Conservation (phyloP, 1,284 basidiomycete species). For the Cutaneotrichosporon arboriforme region DNA sequence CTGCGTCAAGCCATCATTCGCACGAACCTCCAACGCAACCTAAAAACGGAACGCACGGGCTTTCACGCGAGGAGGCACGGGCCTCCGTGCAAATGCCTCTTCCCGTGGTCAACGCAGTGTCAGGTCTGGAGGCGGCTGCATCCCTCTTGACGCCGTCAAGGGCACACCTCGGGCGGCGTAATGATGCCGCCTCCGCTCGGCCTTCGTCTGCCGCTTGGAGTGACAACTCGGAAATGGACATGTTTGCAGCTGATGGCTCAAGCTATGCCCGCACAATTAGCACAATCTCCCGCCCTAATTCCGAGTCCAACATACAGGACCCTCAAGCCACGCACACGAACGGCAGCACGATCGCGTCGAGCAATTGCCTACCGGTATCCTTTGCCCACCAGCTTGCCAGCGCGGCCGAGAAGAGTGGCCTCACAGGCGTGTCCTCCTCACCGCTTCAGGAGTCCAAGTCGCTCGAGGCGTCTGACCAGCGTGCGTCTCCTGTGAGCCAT, state of each 20-base stretch:
- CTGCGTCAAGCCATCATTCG: too few relatives aligned
- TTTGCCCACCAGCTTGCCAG: too few relatives aligned
- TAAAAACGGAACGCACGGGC: background rate
- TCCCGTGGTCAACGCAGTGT: too few relatives aligned
- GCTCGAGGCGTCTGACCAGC: too few relatives aligned
- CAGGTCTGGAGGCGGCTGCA: too few relatives aligned
- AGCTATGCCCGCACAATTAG: conserved; percentile 32
- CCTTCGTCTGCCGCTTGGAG: conserved; percentile 20
- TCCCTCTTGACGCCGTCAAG: background rate
- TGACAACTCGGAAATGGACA: conserved; percentile 35
- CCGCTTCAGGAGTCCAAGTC: too few relatives aligned
- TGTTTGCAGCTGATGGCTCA: conserved; percentile 27
- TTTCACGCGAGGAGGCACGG: conserved; percentile 10
- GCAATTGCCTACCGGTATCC: background rate
- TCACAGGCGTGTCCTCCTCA: too few relatives aligned
- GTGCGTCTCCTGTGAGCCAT: too few relatives aligned
- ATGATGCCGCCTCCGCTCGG: background rate
- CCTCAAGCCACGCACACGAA: background rate
- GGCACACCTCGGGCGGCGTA: background rate
- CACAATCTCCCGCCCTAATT: conserved; percentile 20
- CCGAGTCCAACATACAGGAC: conserved; percentile 19
- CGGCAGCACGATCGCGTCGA: background rate
- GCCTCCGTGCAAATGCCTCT: conserved; percentile 7
- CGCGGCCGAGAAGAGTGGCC: too few relatives aligned
- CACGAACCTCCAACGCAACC: too few relatives aligned